phyloP scores from a whole-genome alignment of 1,284 basidiomycete species.

The Lentinula novae-zelandiae region DNA sequence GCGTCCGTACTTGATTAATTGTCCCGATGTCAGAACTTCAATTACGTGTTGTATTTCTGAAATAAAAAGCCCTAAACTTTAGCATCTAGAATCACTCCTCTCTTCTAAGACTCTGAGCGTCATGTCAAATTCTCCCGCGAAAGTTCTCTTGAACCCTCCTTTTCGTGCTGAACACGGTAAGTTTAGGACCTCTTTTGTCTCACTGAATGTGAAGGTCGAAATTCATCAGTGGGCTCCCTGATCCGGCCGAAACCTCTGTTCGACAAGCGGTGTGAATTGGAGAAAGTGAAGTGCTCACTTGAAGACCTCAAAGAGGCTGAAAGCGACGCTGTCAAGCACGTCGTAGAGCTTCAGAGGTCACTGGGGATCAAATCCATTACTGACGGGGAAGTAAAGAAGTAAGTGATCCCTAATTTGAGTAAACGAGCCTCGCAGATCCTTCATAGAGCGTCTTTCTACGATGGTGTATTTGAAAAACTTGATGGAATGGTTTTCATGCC shows the following conservation, averaged over 20 bases:
- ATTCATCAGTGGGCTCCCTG: constrained; percentile 43
- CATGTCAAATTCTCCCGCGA: constrained; percentile 16
- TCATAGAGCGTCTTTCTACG: constrained; percentile 50
- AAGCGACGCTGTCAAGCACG: constrained; percentile 49
- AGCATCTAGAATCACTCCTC: neutral
- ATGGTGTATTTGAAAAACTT: constrained; percentile 58
- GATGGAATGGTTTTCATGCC: constrained; percentile 59
- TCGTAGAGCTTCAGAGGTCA: constrained; percentile 48
- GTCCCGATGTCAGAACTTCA: constrained; percentile 8
- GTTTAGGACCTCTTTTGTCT: neutral
- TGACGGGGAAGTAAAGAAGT: constrained; percentile 58
- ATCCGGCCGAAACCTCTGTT: constrained; percentile 51
- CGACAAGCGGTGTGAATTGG: constrained; percentile 39
- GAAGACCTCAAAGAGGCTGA: constrained; percentile 45
- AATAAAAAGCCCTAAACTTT: constrained; percentile 11
- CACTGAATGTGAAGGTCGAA: neutral
- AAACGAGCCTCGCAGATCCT: neutral
- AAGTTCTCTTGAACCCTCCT: constrained; percentile 33
- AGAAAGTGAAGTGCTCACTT: constrained; percentile 35
- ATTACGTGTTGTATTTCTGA: constrained; percentile 8
- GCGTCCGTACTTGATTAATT: constrained; percentile 8
- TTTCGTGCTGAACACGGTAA: constrained; percentile 48
- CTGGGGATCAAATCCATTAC: constrained; percentile 53
- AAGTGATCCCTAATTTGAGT: neutral
- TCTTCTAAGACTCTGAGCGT: neutral